Evolutionary conservation across 306 rosid genomes (phyloP), one percentile per base, ranked within the genome.

Genomic region (Cucurbita pepo): DNA sequence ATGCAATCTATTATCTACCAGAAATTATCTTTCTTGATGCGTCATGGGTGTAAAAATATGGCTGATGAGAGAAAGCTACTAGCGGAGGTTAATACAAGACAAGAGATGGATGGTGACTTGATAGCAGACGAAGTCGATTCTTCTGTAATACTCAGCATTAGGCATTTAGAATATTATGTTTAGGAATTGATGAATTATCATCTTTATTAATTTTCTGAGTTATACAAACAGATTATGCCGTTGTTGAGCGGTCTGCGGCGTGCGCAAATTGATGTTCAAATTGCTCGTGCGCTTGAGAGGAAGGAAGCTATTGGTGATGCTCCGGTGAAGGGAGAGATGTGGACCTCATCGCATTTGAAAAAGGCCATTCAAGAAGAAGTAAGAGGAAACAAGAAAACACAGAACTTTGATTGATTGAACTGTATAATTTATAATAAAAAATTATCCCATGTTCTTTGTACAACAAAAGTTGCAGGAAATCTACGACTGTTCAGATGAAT

Each of bases 21-120:
- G 86, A 75, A 77, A 48, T 38, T 77, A 66, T 45, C 75, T 67
- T 77, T 77, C 67, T 69, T 45, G 73, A 58, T 83, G 75, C 72
- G 12, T 3, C 83, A 79, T 55, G 81, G 77, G 41, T 47, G 63
- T 13, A 57, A 67, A 54, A 77, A 41, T 37, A 56, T 74, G 78
- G 64, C 71, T 2, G 60, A 71, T 58, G 84, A 83, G 78, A 83
- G 76, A 18, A 36, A 15, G 44, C 76, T 80, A 10, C 15, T 77
- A 5, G 72, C 56, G 56, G 80, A 75, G 44, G 76, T 75, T 14
- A 66, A 72, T 21, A 74, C 72, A 48, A 67, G 63, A 75, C 56
- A 37, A 48, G 45, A 61, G 71, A 48, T 43, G 45, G 54, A 48
- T 8, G 55, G 11, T 57, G 51, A 48, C 38, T 8, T 50, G 45